A percentile compares a stretch with the other conserved stretches of the same genome.
phyloP scores from a whole-genome alignment of 2,329 filamentous ascomycete species.

The Albophoma yamanashiensis region DNA sequence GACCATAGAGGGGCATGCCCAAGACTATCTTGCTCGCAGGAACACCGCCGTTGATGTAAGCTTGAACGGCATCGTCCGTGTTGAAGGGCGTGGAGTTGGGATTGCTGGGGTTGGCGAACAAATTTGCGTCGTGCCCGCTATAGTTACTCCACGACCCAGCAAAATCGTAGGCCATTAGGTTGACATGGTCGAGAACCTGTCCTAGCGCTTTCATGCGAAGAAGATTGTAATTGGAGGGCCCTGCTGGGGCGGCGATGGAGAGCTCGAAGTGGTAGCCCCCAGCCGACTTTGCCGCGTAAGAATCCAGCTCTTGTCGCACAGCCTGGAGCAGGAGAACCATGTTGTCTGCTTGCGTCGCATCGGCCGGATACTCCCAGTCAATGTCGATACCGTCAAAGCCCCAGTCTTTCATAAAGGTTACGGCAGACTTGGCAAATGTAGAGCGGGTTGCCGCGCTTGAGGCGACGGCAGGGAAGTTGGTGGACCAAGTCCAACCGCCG shows the following conservation, averaged over 20 bases:
- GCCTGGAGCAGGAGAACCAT: slow-evolving; percentile 33
- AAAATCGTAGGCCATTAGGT: slow-evolving; percentile 71
- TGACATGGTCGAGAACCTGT: slow-evolving; percentile 41
- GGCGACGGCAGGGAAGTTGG: slow-evolving; percentile 60
- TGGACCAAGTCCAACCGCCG: slow-evolving; percentile 77
- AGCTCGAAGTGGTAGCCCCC: slow-evolving; percentile 40
- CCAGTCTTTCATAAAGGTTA: slow-evolving; percentile 61
- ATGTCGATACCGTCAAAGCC: slow-evolving; percentile 45
- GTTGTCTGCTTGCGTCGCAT: slow-evolving; percentile 28
- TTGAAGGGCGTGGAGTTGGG: slow-evolving; percentile 57
- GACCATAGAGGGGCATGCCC: slow-evolving; percentile 56
- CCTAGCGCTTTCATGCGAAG: slow-evolving; percentile 38
- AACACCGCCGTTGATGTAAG: slow-evolving; percentile 55
- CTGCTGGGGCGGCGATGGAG: slow-evolving; percentile 41
- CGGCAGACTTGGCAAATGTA: slow-evolving; percentile 59
- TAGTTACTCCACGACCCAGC: slow-evolving; percentile 58
- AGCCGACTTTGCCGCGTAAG: slow-evolving; percentile 32
- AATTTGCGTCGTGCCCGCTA: slow-evolving; percentile 62
- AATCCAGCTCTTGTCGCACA: slow-evolving; percentile 35
- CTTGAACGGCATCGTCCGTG: slow-evolving; percentile 52
- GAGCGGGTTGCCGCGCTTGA: slow-evolving; percentile 50
- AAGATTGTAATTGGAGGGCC: slow-evolving; percentile 34
- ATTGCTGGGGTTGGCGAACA: slow-evolving; percentile 45
- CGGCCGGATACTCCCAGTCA: slow-evolving; percentile 28
- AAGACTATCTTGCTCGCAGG: slow-evolving; percentile 57